Evolutionary conservation across 2,329 filamentous ascomycete species (phyloP), one percentile per base, ranked within the genome.

Genomic region (Alternaria infectoria): DNA sequence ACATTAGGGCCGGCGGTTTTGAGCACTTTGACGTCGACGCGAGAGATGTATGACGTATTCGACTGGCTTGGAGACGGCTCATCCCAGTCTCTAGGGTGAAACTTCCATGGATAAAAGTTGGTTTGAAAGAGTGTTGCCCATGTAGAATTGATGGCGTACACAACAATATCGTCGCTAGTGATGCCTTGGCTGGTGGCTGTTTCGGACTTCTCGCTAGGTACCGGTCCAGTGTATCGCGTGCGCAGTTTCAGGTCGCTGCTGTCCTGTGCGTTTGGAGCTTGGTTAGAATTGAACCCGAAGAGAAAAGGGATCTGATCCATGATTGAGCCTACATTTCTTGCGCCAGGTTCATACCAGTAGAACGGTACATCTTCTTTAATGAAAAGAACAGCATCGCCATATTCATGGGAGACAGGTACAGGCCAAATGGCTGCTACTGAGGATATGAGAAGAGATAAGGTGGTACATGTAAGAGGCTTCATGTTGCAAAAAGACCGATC

Each of bases 81-180:
- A 44, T 86, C 74, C 59, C 86, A 85, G 69, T 89, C 85, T 32
- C 90, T 87, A 23, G 86, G 84, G 66, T 91, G 86, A 59, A 96
- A 87, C 81, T 90, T 93, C 92, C 92, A 96, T 0, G 93, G 92
- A 15, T 93, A 86, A 65, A 94, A 89, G 69, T 87, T 88, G 62
- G 90, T 82, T 25, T 86, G 80, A 79, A 93, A 91, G 59, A 95
- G 88, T 61, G 85, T 87, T 23, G 85, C 79, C 67, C 89, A 82
- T 10, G 90, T 85, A 50, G 90, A 86, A 21, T 81, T 69, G 30
- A 86, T 81, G 8, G 84, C 84, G 59, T 78, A 80, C 21, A 81
- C 74, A 15, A 86, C 69, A 11, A 86, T 82, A 79, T 77, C 69
- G 9, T 87, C 80, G 65, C 88, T 86, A 15, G 85, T 82, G 4